A percentile compares a stretch with the other conserved stretches of the same genome.
These are phyloP conservation scores for Fusarium pseudoanthophilum DNA, from an alignment of 2,329 filamentous ascomycete genomes.

Conservation along the genomic window DNA sequence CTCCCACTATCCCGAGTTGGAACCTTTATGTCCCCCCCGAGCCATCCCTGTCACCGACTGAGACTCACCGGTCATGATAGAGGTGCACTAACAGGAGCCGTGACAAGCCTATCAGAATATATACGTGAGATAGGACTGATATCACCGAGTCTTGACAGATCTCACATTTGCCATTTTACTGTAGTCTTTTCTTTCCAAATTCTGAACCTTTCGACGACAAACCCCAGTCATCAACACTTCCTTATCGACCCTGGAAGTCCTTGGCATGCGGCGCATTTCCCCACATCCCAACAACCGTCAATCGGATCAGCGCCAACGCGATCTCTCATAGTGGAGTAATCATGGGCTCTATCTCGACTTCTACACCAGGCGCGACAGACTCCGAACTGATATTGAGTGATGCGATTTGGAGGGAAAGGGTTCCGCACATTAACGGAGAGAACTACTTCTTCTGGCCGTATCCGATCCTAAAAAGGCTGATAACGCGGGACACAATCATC, in stretches of 20 bases:
- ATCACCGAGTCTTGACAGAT: background rate
- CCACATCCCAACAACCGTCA: background rate
- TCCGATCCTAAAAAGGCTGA: background rate
- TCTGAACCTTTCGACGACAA: background rate
- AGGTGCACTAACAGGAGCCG: background rate
- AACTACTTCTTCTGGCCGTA: background rate
- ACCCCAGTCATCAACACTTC: accelerated
- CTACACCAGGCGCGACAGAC: background rate
- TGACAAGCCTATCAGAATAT: background rate
- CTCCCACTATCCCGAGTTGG: background rate
- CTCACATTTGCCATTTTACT: too few relatives aligned
- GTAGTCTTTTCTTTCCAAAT: too few relatives aligned
- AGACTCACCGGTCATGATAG: background rate
- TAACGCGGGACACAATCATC: background rate
- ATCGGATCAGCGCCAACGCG: background rate
- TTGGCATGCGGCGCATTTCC: background rate
- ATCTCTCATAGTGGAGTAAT: background rate
- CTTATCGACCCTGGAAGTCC: background rate
- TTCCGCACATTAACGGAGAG: background rate
- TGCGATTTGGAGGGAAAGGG: background rate
- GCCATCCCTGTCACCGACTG: background rate
- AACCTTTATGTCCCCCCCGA: background rate
- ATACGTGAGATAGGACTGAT: background rate
- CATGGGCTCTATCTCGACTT: background rate
- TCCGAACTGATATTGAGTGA: background rate